A percentile compares a stretch with the other conserved stretches of the same genome.
Conservation (phyloP, 305 asterid genomes). For the Fraxinus dipetala region DNA sequence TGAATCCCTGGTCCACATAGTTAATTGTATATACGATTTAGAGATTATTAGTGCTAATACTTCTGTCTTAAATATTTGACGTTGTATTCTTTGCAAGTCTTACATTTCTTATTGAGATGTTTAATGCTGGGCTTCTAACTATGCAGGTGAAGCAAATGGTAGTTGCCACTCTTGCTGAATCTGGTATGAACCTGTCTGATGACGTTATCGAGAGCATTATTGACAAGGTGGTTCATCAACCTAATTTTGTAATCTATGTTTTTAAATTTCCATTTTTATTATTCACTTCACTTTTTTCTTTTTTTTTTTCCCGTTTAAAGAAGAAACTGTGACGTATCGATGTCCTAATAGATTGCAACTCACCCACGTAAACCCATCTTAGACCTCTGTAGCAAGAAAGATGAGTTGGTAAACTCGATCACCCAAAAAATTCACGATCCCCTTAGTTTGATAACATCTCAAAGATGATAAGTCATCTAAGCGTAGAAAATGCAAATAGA, state of each 20-base stretch:
- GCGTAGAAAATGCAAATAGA: background rate
- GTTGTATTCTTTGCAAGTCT: background rate
- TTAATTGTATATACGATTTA: background rate
- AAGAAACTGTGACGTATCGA: background rate
- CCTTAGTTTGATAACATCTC: background rate
- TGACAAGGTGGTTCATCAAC: conserved; percentile 64
- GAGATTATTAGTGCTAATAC: background rate
- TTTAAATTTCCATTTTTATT: background rate
- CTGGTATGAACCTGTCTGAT: conserved; percentile 98
- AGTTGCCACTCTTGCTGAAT: conserved; percentile 97
- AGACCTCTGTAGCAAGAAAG: background rate
- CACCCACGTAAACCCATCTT: background rate
- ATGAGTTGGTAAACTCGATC: background rate
- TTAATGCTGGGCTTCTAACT: conserved; percentile 18
- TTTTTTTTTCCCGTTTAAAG: background rate
- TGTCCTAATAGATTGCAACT: background rate
- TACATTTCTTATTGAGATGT: conserved; percentile 10
- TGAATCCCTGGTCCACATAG: background rate
- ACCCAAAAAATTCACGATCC: background rate
- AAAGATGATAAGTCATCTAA: background rate
- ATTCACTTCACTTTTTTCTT: background rate
- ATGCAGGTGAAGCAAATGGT: conserved; percentile 98
- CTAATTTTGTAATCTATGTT: background rate
- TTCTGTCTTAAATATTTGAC: background rate
- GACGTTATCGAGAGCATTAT: conserved; percentile 97